Evolutionary conservation across 148 eudicot genomes (phyloP).

Genomic region (Rhododendron ferrugineum): DNA sequence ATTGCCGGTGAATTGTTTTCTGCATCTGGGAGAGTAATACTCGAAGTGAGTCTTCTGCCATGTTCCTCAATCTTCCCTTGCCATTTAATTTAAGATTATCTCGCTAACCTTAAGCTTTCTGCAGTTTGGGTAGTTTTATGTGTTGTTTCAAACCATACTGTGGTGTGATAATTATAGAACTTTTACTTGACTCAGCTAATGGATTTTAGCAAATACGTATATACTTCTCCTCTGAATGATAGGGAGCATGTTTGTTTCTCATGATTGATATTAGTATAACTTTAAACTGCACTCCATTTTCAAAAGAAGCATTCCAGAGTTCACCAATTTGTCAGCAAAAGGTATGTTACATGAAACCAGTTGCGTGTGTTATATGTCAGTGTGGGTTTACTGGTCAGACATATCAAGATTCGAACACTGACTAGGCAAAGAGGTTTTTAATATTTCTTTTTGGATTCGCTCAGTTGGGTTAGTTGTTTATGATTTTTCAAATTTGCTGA

Average conservation of each 20-base stretch:
- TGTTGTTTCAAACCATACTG: neutral
- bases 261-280: neutral
- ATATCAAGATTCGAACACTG: neutral
- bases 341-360: neutral
- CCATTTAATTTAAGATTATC: neutral
- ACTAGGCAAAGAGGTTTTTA: neutral
- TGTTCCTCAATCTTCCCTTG: neutral
- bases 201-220: neutral
- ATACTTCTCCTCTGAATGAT: neutral
- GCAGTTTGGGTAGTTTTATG: neutral
- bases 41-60: slow-evolving; percentile 47
- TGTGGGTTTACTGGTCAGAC: neutral
- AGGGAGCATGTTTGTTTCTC: neutral
- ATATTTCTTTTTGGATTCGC: neutral
- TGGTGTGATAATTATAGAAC: neutral
- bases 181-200: neutral
- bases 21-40: slow-evolving; percentile 82
- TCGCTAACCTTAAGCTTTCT: neutral
- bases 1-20: slow-evolving; percentile 83
- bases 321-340: neutral
- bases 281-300: neutral
- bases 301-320: neutral
- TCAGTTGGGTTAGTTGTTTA: neutral
- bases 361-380: neutral
- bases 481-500: neutral